These are phyloP conservation scores for Yamadazyma phyllophila DNA, from an alignment of 805 yeast species.

Conservation along the genomic window DNA sequence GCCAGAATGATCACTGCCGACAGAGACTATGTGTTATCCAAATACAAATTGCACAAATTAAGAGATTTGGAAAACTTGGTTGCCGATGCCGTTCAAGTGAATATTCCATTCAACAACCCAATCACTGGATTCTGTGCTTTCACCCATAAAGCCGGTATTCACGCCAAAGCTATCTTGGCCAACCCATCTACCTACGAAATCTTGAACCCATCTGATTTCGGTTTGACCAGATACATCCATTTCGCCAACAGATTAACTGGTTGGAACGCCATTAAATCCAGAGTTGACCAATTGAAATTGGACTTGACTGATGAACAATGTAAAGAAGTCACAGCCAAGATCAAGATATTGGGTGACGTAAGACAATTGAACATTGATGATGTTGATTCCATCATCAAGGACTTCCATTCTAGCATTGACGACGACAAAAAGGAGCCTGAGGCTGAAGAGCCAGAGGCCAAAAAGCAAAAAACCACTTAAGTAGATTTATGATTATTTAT, in stretches of 20 bases:
- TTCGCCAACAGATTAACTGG: slow-evolving; percentile 98
- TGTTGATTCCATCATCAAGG: slow-evolving; percentile 94
- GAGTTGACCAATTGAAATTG: slow-evolving; percentile 95
- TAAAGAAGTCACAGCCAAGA: slow-evolving; percentile 92
- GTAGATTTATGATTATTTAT: slow-evolving; percentile 5
- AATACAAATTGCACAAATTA: slow-evolving; percentile 92
- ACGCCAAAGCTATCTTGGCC: slow-evolving; percentile 97
- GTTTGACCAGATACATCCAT: slow-evolving; percentile 93
- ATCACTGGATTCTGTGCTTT: slow-evolving; percentile 99
- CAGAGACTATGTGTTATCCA: slow-evolving; percentile 90
- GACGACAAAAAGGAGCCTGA: slow-evolving; percentile 40
- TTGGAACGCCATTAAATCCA: slow-evolving; percentile 97
- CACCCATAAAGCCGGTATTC: slow-evolving; percentile 99
- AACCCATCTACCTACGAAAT: slow-evolving; percentile 99
- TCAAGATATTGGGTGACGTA: slow-evolving; percentile 92
- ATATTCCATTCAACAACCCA: slow-evolving; percentile 97
- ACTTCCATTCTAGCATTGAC: slow-evolving; percentile 54
- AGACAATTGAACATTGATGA: slow-evolving; percentile 94
- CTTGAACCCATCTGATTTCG: slow-evolving; percentile 91
- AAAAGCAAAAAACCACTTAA: slow-evolving; percentile 19
- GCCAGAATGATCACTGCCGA: slow-evolving; percentile 99
- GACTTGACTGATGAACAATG: slow-evolving; percentile 86
- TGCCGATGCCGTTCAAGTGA: slow-evolving; percentile 96
- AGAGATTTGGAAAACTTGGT: slow-evolving; percentile 94
- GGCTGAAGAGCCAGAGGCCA: slow-evolving; percentile 44